phyloP scores from a whole-genome alignment of 768 basidiomycete species.

The Boletus sensibilis region DNA sequence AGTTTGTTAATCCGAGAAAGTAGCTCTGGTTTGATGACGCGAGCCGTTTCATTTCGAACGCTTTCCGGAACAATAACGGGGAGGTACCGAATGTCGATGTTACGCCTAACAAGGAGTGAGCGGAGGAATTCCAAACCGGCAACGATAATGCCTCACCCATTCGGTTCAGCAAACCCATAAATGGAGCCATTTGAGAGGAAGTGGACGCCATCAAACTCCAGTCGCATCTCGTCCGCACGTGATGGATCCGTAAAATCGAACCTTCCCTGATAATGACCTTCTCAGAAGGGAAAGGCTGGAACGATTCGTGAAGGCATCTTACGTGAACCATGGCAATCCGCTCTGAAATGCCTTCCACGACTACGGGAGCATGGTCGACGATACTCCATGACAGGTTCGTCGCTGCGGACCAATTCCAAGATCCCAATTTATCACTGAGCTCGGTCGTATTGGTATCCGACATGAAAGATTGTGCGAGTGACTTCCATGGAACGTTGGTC shows the following conservation, averaged over 20 bases:
- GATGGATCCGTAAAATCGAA: slow-evolving; percentile 60
- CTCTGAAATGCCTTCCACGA: slow-evolving; percentile 38
- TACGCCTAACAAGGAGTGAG: slow-evolving; percentile 38
- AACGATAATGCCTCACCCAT: slow-evolving; percentile 46
- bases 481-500: slow-evolving; percentile 44
- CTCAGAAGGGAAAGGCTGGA: slow-evolving; percentile 4
- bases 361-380: slow-evolving; percentile 53
- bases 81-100: slow-evolving; percentile 64
- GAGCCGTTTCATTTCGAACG: slow-evolving; percentile 56
- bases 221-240: slow-evolving; percentile 54
- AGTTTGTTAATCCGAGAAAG: slow-evolving; percentile 56
- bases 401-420: slow-evolving; percentile 71
- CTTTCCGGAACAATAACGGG: slow-evolving; percentile 62
- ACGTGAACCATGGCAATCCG: slow-evolving; percentile 66
- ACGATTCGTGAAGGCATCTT: slow-evolving; percentile 28
- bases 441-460: slow-evolving; percentile 49
- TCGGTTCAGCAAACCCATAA: slow-evolving; percentile 68
- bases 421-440: slow-evolving; percentile 45
- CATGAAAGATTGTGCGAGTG: slow-evolving; percentile 51
- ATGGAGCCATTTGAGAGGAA: slow-evolving; percentile 71
- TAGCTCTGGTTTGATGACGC: slow-evolving; percentile 59
- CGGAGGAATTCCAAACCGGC: neutral
- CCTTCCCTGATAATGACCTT: slow-evolving; percentile 50
- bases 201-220: slow-evolving; percentile 79
- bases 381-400: slow-evolving; percentile 65